Conservation (phyloP, 2,329 filamentous ascomycete species). For the Phialophora verrucosa region DNA sequence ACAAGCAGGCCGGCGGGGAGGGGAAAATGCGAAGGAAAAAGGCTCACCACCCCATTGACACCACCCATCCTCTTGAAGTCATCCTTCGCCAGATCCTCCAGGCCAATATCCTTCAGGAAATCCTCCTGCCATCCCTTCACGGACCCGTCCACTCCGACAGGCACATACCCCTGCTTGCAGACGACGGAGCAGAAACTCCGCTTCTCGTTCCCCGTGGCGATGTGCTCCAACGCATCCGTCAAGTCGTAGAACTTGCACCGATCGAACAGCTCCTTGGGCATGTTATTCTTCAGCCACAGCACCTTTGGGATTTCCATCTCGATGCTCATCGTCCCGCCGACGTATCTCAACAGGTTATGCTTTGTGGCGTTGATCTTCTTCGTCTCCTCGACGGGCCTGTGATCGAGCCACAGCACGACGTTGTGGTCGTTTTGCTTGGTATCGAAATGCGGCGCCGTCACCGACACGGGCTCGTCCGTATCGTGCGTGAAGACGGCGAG, state of each 20-base stretch:
- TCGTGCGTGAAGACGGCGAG: conserved; percentile 87
- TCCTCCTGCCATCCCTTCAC: conserved; percentile 98
- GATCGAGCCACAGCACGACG: conserved; percentile 96
- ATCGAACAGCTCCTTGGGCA: conserved; percentile 87
- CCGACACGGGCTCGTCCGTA: conserved; percentile 87
- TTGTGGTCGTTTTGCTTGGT: conserved; percentile 85
- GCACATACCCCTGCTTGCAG: conserved; percentile 96
- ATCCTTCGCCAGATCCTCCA: conserved; percentile 82
- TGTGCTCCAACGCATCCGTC: conserved; percentile 87
- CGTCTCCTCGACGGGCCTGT: conserved; percentile 88
- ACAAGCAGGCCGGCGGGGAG: not conserved
- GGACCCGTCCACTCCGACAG: conserved; percentile 95
- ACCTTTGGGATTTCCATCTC: conserved; percentile 99
- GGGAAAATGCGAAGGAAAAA: conserved; percentile 43
- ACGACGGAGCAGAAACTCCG: conserved; percentile 95
- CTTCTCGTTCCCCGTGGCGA: conserved; percentile 90
- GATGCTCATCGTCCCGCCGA: conserved; percentile 97
- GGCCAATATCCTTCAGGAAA: conserved; percentile 83
- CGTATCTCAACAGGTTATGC: conserved; percentile 92
- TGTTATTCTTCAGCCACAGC: conserved; percentile 97
- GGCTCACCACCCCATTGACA: conserved; percentile 89
- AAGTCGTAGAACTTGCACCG: conserved; percentile 98
- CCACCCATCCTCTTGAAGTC: conserved; percentile 93
- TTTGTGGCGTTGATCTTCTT: conserved; percentile 89
- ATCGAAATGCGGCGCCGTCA: conserved; percentile 85